Conservation (phyloP, 2,329 filamentous ascomycete genomes). For the Ceratocystis huliohia region DNA sequence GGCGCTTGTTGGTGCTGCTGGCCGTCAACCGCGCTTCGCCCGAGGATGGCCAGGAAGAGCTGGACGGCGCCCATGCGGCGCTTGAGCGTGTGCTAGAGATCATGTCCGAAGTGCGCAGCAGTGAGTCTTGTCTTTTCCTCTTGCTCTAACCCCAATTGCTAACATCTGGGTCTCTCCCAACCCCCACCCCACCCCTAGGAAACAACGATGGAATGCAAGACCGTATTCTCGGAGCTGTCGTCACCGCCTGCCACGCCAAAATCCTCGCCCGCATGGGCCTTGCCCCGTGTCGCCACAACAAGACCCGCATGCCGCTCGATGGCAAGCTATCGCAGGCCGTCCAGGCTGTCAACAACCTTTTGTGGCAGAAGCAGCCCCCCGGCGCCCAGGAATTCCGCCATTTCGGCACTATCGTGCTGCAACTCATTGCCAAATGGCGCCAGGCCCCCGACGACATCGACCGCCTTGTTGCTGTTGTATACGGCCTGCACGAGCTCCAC, state of each 20-base stretch:
- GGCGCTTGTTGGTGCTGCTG: constrained; percentile 15
- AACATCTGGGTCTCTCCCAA: neutral
- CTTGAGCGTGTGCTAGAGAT: constrained; percentile 16
- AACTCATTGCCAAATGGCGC: constrained; percentile 16
- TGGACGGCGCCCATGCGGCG: constrained; percentile 11
- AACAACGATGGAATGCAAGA: constrained; percentile 19
- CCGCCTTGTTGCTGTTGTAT: constrained; percentile 13
- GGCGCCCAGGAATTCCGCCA: constrained; percentile 14
- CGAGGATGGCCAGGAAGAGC: constrained; percentile 16
- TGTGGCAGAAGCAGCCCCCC: constrained; percentile 14
- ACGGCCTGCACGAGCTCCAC: constrained; percentile 11
- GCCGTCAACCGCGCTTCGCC: constrained; percentile 18
- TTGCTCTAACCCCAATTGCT: neutral
- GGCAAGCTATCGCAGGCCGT: constrained; percentile 18
- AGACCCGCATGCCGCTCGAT: constrained; percentile 20
- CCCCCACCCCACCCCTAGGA: neutral
- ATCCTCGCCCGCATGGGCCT: constrained; percentile 20
- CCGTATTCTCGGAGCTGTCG: constrained; percentile 15
- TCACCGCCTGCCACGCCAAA: constrained; percentile 17
- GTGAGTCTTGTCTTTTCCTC: constrained; percentile 13
- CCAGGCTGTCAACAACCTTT: constrained; percentile 15
- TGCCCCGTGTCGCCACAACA: constrained; percentile 19
- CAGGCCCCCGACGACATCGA: constrained; percentile 10
- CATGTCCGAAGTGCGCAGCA: constrained; percentile 16
- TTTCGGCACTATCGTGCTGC: constrained; percentile 8